Evolutionary conservation across 352 stramenopile genomes (phyloP).

Genomic region (Aphanomyces euteiches): DNA sequence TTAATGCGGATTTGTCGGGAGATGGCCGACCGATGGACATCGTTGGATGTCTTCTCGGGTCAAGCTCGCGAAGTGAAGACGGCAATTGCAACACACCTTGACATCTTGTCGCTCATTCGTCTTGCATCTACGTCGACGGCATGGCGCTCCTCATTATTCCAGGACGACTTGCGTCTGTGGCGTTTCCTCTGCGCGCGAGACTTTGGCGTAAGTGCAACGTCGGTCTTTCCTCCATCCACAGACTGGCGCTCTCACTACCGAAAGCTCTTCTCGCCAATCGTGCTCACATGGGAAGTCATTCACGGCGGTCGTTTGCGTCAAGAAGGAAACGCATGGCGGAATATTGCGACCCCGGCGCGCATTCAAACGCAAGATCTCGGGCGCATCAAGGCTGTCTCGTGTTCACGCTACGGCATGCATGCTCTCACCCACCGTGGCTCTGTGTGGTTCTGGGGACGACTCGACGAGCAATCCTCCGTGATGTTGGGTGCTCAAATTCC

Average conservation of each 20-base stretch:
- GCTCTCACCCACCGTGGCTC: conserved; percentile 4
- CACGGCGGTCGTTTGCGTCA: conserved; percentile 3
- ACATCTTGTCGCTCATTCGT: neutral
- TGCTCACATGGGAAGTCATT: conserved; percentile 17
- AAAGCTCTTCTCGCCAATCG: conserved; percentile 1
- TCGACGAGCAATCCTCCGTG: neutral
- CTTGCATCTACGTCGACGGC: neutral
- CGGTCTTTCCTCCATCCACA: neutral
- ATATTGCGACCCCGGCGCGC: neutral
- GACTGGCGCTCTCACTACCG: conserved; percentile 2
- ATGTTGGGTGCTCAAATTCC: neutral
- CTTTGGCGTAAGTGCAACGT: neutral
- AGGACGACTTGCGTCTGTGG: conserved; percentile 1
- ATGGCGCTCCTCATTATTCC: neutral
- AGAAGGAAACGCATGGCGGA: neutral
- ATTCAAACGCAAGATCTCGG: conserved; percentile 3
- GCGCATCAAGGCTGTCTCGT: conserved; percentile 3
- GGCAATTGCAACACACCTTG: neutral
- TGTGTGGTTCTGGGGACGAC: conserved; percentile 20
- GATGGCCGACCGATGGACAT: too few species aligned
- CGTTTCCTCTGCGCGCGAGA: neutral
- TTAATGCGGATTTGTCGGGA: too few species aligned
- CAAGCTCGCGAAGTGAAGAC: neutral
- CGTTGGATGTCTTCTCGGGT: too few species aligned
- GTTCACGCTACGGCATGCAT: conserved; percentile 24